Conservation (phyloP, 257 asterid genomes). For the Pogostemon cablin region DNA sequence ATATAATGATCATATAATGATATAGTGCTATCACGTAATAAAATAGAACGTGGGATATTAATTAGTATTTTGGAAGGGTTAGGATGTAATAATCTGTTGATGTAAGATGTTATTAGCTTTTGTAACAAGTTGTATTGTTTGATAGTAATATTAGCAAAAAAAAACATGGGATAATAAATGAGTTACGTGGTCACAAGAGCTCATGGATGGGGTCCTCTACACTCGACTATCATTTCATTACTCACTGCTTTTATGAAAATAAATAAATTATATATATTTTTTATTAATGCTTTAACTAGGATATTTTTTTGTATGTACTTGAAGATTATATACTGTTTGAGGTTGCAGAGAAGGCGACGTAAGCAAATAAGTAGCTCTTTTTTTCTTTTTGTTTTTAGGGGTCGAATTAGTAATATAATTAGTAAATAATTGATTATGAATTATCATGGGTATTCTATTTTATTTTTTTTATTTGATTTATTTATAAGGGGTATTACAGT, state of each 20-base stretch:
- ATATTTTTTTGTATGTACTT: conserved; percentile 31
- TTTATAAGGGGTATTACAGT: no score
- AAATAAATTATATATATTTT: neutral
- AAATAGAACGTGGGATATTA: neutral
- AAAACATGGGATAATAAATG: conserved; percentile 37
- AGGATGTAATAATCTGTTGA: neutral
- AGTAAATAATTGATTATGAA: neutral
- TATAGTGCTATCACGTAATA: neutral
- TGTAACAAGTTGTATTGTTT: conserved; percentile 20
- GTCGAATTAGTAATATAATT: neutral
- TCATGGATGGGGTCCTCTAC: conserved; percentile 52
- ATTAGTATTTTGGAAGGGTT: no score
- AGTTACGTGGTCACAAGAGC: conserved; percentile 23
- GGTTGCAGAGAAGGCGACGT: conserved; percentile 39
- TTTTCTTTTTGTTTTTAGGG: neutral
- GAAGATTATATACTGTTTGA: conserved; percentile 25
- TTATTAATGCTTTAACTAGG: conserved; percentile 2
- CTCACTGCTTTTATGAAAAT: conserved; percentile 22
- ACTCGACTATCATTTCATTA: conserved; percentile 32
- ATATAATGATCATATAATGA: neutral
- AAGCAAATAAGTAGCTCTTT: conserved; percentile 25
- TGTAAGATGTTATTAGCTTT: conserved; percentile 8
- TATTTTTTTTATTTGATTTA: no score
- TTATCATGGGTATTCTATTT: neutral
- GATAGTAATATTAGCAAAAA: conserved; percentile 10